Evolutionary conservation across 192 early-diverging fungal species (phyloP), one percentile per base, ranked within the genome.

Genomic region (Coemansia nantahalensis): DNA sequence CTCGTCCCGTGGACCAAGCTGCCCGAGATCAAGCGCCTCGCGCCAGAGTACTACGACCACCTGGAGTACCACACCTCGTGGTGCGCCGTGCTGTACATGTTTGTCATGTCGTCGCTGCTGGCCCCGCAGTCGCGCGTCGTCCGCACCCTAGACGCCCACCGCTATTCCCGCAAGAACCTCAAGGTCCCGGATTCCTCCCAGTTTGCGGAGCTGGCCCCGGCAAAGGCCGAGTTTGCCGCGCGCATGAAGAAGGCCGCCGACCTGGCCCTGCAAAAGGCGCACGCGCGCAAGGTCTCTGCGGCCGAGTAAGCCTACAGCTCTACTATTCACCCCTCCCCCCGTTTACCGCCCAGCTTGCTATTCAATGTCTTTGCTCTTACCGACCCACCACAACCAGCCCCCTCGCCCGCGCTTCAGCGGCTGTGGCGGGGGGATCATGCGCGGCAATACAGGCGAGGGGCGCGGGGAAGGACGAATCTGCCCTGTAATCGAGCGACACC

Each of bases 1-100:
- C 68, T 83, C 51, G 82, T 95, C 46, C 87, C 93, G 26, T 94
- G 93, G 88, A 84, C 88, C 21, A 82, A 83, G 55, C 83, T 97
- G 31, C 95, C 92, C 14, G 77, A 80, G 23, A 61, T 95, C 48
- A 81, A 86, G 24, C 78, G 80, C 21, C 79, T 91, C 28, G 95
- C 95, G 10, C 79, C 85, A 33, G 91, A 95, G 69, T 95, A 89
- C 65, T 97, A 97, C 76, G 87, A 97, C 56, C 77, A 78, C 38
- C 59, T 95, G 36, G 77, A 84, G 10, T 86, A 85, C 77, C 85
- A 88, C 65, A 86, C 91, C 28, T 92, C 90, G 34, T 97, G 94
- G 94, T 64, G 85, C 17, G 78, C 83, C 34, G 90, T 90, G 18
- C 86, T 92, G 48, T 87, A 82, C 55, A 82, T 88, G 62, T 97